Evolutionary conservation across 352 stramenopile species (phyloP).

Genomic region (Pythium plurisporium): DNA sequence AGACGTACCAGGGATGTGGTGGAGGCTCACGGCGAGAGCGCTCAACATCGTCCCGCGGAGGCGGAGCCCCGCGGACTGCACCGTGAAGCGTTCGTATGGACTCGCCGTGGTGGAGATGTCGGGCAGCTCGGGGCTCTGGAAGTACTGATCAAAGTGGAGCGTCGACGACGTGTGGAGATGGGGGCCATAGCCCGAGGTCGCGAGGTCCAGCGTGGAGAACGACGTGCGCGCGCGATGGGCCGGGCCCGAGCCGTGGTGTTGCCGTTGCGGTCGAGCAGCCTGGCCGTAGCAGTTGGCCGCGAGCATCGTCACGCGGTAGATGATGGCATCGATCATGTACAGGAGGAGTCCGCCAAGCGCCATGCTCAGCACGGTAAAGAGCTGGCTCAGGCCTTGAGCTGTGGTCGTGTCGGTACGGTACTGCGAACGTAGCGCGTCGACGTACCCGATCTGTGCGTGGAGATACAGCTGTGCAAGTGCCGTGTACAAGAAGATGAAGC

Average conservation of each 20-base stretch:
- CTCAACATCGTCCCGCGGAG: constrained; percentile 16
- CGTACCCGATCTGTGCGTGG: constrained; percentile 8
- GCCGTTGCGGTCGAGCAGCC: not conserved
- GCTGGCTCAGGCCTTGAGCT: not conserved
- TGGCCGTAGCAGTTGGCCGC: constrained; percentile 16
- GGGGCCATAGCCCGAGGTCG: not conserved
- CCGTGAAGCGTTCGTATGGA: constrained; percentile 9
- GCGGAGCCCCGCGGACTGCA: not conserved
- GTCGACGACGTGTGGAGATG: constrained; percentile 11
- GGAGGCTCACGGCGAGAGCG: constrained; percentile 18
- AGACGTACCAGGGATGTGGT: constrained; percentile 23
- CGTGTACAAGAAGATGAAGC: constrained; percentile 20
- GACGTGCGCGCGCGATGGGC: constrained; percentile 3
- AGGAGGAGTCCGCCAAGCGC: constrained; percentile 16
- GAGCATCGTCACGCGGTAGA: constrained; percentile 20
- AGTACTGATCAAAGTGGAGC: not conserved
- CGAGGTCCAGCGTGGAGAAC: constrained; percentile 13
- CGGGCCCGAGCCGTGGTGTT: not conserved
- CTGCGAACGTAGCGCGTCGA: not conserved
- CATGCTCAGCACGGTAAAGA: constrained; percentile 16
- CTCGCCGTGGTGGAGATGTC: constrained; percentile 15
- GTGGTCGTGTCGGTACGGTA: not conserved
- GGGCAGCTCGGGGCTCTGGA: constrained; percentile 6
- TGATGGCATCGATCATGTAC: constrained; percentile 15
- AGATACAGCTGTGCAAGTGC: constrained; percentile 13